Conservation (phyloP, 1,139 yeast species). For the Scheffersomyces parashehatae region DNA sequence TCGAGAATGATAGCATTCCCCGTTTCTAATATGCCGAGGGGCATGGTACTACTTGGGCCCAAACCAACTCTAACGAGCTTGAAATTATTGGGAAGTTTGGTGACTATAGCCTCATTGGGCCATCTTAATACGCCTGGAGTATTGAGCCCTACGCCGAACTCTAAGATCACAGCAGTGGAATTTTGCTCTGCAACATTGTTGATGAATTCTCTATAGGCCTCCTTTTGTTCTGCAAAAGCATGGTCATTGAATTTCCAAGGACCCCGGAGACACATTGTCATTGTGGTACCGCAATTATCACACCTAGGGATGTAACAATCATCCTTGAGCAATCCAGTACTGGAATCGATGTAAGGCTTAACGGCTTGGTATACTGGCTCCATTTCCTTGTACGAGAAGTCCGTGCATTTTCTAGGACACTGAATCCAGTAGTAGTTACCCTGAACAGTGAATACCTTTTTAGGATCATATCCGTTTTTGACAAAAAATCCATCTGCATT, state of each 20-base stretch:
- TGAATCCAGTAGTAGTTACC: constrained; percentile 3
- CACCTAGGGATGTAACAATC: not conserved
- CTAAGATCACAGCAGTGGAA: not conserved
- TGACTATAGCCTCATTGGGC: not conserved
- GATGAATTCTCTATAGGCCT: not conserved
- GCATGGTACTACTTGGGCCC: not conserved
- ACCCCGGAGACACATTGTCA: constrained; percentile 1
- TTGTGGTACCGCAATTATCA: not conserved
- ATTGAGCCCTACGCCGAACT: not conserved
- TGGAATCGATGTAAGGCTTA: not conserved
- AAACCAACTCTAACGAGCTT: not conserved
- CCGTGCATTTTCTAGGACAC: not conserved
- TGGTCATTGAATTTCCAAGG: not conserved
- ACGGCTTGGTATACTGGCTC: not conserved
- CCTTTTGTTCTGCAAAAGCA: not conserved
- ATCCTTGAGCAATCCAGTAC: not conserved
- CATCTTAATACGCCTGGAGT: not conserved
- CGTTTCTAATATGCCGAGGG: not conserved
- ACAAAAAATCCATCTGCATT: constrained; percentile 12
- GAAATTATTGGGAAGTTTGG: not conserved
- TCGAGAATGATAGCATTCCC: not conserved
- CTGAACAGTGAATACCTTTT: constrained; percentile 7
- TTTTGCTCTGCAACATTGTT: not conserved
- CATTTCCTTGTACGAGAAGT: not conserved
- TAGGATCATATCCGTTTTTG: constrained; percentile 8